Evolutionary conservation across 768 basidiomycete species (phyloP).

Genomic region (Gymnopilus dilepis): DNA sequence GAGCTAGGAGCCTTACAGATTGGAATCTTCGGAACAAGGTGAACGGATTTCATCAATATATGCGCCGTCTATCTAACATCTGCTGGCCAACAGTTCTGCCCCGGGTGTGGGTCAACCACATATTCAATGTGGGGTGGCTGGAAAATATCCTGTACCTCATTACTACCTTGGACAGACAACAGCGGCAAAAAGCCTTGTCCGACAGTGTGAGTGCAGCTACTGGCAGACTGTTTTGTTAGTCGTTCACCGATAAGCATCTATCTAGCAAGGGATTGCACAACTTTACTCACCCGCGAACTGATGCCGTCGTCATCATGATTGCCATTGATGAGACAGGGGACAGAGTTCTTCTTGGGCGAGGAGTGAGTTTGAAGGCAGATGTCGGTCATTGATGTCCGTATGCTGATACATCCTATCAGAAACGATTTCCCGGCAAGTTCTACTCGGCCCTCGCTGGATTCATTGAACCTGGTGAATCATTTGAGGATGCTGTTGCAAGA

Average conservation of each 20-base stretch:
- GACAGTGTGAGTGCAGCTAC: conserved; percentile 56
- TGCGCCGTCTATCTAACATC: background rate
- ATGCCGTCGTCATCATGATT: conserved; percentile 92
- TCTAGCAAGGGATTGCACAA: conserved; percentile 85
- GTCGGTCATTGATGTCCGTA: background rate
- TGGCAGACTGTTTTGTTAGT: background rate
- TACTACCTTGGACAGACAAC: conserved; percentile 78
- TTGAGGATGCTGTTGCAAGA: conserved; percentile 90
- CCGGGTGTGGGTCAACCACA: conserved; percentile 80
- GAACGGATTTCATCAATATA: background rate
- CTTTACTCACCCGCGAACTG: conserved; percentile 81
- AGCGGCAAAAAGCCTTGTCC: conserved; percentile 68
- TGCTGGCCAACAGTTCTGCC: conserved; percentile 72
- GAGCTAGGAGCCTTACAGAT: conserved; percentile 82
- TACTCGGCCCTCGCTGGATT: conserved; percentile 95
- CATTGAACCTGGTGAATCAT: conserved; percentile 91
- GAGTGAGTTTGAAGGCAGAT: conserved; percentile 50
- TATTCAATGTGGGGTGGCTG: conserved; percentile 95
- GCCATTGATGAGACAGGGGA: conserved; percentile 81
- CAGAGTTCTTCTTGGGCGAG: conserved; percentile 85
- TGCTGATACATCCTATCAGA: conserved; percentile 39
- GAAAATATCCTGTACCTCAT: conserved; percentile 83
- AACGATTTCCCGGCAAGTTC: conserved; percentile 68
- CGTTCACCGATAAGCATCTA: background rate
- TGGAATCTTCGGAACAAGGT: conserved; percentile 94